A percentile compares a stretch with the other conserved stretches of the same genome.
Conservation (phyloP, 495 filamentous ascomycete species). For the Penicillium alfredii region DNA sequence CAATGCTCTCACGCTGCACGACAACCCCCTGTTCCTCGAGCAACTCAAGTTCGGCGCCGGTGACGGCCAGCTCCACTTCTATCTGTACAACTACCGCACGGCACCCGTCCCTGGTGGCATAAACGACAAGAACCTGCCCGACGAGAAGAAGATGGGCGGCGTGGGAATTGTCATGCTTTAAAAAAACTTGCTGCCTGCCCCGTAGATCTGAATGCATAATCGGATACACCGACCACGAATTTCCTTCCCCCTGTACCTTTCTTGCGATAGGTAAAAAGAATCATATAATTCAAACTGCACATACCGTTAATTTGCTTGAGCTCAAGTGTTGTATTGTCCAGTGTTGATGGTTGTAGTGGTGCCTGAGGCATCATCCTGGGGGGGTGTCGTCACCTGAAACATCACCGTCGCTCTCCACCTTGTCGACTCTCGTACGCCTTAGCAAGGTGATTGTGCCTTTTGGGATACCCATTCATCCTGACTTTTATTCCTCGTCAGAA, state of each 20-base stretch:
- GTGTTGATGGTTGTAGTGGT: too few species aligned
- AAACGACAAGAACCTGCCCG: conserved; percentile 65
- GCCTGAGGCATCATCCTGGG: conserved; percentile 17
- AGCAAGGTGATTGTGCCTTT: not conserved
- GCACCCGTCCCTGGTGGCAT: conserved; percentile 76
- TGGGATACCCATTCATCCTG: too few species aligned
- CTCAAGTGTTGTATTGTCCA: too few species aligned
- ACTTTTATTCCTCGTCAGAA: too few species aligned
- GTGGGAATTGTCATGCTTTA: conserved; percentile 85
- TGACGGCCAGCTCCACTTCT: conserved; percentile 91
- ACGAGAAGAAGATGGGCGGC: conserved; percentile 71
- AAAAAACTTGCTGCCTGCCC: not conserved
- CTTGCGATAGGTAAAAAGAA: conserved; percentile 4
- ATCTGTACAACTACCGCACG: conserved; percentile 93
- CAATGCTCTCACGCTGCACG: conserved; percentile 87
- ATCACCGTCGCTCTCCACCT: conserved; percentile 5
- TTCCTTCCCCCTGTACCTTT: conserved; percentile 3
- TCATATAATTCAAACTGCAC: too few species aligned
- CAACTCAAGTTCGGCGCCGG: conserved; percentile 90
- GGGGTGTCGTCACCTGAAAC: conserved; percentile 18
- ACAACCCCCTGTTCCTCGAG: conserved; percentile 88
- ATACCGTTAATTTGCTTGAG: too few species aligned
- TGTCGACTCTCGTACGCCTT: conserved; percentile 1
- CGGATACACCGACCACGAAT: conserved; percentile 12
- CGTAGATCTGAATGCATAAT: conserved; percentile 7